Conservation (phyloP, 2,329 filamentous ascomycete species). For the Aspergillus spinulosporus region DNA sequence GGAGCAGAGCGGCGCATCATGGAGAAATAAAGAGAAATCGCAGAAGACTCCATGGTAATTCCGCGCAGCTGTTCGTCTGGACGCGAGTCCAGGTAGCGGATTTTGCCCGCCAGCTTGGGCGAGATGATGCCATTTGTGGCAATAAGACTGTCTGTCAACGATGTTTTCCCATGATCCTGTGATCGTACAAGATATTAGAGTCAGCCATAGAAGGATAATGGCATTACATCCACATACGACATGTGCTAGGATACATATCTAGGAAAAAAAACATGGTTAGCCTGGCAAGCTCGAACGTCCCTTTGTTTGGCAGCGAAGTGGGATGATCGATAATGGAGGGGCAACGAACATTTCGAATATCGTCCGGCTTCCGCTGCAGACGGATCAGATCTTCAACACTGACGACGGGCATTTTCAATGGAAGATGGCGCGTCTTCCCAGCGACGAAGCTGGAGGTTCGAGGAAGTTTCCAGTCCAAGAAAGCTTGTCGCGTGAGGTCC, state of each 20-base stretch:
- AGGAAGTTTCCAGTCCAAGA: conserved; percentile 10
- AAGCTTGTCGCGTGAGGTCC: conserved; percentile 14
- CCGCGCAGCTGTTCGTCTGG: conserved; percentile 94
- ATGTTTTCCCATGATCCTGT: conserved; percentile 95
- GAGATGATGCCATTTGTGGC: conserved; percentile 99
- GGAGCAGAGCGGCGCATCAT: conserved; percentile 74
- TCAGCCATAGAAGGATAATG: too few relatives aligned
- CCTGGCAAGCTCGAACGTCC: conserved; percentile 17
- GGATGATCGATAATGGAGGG: conserved; percentile 29
- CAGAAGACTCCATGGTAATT: conserved; percentile 99
- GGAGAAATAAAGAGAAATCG: conserved; percentile 94
- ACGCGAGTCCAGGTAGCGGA: conserved; percentile 93
- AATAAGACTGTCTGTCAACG: conserved; percentile 90
- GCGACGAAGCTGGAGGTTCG: conserved; percentile 8
- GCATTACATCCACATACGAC: too few relatives aligned
- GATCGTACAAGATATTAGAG: conserved; percentile 20
- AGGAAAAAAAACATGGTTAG: conserved; percentile 33
- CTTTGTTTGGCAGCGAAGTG: conserved; percentile 24
- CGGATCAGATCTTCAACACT: conserved; percentile 84
- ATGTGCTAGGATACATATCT: conserved; percentile 95
- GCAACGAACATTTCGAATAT: conserved; percentile 81
- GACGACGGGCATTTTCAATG: conserved; percentile 79
- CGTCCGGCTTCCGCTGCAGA: conserved; percentile 82
- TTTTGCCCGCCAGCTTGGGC: conserved; percentile 94
- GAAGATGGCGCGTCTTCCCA: conserved; percentile 18